These are phyloP conservation scores for Nicotiana sylvestris DNA, from an alignment of 257 asterid species.

Conservation along the genomic window DNA sequence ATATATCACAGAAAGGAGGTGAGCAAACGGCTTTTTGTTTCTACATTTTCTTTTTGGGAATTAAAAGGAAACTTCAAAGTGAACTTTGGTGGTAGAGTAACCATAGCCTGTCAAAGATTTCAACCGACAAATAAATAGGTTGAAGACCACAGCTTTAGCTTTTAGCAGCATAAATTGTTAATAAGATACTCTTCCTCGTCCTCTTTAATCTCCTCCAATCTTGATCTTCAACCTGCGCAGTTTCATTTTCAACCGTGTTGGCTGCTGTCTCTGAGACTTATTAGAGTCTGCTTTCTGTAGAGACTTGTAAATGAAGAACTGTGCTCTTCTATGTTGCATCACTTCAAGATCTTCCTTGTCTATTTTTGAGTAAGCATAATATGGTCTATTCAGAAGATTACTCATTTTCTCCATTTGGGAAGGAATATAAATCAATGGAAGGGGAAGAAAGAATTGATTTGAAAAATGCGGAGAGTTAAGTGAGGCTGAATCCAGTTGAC, in stretches of 20 bases:
- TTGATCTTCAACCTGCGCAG: slow-evolving; percentile 34
- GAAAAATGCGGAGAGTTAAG: background rate
- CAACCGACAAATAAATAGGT: slow-evolving; percentile 33
- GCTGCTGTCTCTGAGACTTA: slow-evolving; percentile 23
- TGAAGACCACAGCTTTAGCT: slow-evolving; percentile 33
- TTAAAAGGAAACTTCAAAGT: background rate
- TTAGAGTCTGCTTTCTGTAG: slow-evolving; percentile 40
- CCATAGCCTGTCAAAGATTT: slow-evolving; percentile 40
- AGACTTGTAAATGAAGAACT: slow-evolving; percentile 67
- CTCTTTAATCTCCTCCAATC: slow-evolving; percentile 52
- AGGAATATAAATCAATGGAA: too few species aligned
- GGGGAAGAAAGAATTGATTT: background rate
- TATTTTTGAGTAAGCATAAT: slow-evolving; percentile 44
- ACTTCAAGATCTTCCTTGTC: slow-evolving; percentile 58
- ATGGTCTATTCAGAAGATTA: slow-evolving; percentile 22
- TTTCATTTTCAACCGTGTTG: slow-evolving; percentile 45
- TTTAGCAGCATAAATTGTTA: slow-evolving; percentile 31
- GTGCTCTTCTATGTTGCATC: slow-evolving; percentile 42
- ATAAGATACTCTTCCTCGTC: slow-evolving; percentile 38
- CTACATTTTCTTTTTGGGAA: background rate
- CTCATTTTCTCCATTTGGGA: slow-evolving; percentile 10
- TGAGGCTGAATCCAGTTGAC: background rate
- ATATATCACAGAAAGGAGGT: background rate
- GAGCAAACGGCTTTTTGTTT: background rate
- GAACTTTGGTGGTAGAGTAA: slow-evolving; percentile 9